Percentiles rank a stretch among this genome's conserved stretches.
Conservation (phyloP, 345 rosid genomes). For the Combretum micranthum region DNA sequence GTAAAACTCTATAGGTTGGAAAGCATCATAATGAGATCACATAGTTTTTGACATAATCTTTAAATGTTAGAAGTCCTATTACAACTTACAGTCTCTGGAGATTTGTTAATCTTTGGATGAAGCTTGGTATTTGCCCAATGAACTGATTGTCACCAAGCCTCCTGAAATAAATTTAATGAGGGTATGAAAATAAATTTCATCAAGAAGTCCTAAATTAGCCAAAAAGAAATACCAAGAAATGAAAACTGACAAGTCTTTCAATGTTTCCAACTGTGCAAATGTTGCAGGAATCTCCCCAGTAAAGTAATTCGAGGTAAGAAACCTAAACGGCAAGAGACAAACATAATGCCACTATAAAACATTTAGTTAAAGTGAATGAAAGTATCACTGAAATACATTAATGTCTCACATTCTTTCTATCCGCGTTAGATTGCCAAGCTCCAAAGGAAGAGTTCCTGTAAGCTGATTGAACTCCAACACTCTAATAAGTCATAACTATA, state of each 20-base stretch:
- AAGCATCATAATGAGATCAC: background rate
- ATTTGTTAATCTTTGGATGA: conserved; percentile 12
- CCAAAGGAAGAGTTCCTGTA: too few relatives aligned
- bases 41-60: background rate
- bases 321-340: conserved; percentile 7
- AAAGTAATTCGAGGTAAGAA: conserved; percentile 15
- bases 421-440: too few relatives aligned
- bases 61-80: background rate
- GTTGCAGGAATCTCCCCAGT: conserved; percentile 15
- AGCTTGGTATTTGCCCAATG: conserved; percentile 13
- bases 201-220: too few relatives aligned
- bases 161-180: background rate
- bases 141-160: conserved; percentile 16
- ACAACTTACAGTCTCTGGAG: conserved; percentile 9
- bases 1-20: conserved; percentile 2
- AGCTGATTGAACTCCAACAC: conserved; percentile 8
- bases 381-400: too few relatives aligned
- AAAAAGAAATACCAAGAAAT: background rate
- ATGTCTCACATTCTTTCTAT: too few relatives aligned
- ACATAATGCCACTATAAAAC: background rate
- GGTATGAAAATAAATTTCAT: background rate
- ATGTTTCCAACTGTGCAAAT: conserved; percentile 8
- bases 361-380: background rate
- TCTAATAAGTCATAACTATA: background rate
- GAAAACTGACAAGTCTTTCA: conserved; percentile 3